Evolutionary conservation across 2,329 filamentous ascomycete genomes (phyloP), one percentile per base, ranked within the genome.

Genomic region (Kalmusia sp.): DNA sequence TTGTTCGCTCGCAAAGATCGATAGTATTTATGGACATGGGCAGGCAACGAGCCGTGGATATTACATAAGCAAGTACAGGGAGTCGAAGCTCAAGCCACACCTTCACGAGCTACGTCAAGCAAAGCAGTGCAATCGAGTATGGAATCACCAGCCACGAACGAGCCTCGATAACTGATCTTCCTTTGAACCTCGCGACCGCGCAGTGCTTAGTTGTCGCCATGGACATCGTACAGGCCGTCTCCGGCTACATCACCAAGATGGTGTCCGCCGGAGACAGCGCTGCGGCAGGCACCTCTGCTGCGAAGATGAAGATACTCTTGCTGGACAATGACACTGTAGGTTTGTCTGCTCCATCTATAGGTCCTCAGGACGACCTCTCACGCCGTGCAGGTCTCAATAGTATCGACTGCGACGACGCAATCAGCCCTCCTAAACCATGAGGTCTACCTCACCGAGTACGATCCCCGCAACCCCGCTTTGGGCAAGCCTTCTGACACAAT

Each of bases 281-380:
- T 64, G 81, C 86, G 44, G 80, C 86, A 50, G 84, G 85, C 55
- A 83, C 86, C 38, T 82, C 88, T 45, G 88, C 91, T 19, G 85
- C 91, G 35, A 98, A 97, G 81, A 99, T 99, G 95, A 99, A 99
- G 86, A 95, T 98, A 56, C 80, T 99, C 52, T 81, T 99, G 59
- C 82, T 99, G 65, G 95, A 99, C 76, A 89, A 86, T 77, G 95
- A 98, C 77, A 99, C 95, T 62, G 87, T 87, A 79, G 75, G 84
- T 80, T 73, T 77, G 76, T 78, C 69, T 68, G 43, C 70, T 73
- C 70, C 55, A 67, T 67, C 69, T 62, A 38, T 30, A 35, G 8
- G 21, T n/a, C 7, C 12, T 9, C 12, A 14, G 35, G 34, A 6
- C 31, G 37, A 27, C 31, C 40, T n/a, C 63, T 74, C 17, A 69